Base-by-base conservation (phyloP, 1,139 yeast genomes). In the Magnusiomyces tetraspermus region DNA sequence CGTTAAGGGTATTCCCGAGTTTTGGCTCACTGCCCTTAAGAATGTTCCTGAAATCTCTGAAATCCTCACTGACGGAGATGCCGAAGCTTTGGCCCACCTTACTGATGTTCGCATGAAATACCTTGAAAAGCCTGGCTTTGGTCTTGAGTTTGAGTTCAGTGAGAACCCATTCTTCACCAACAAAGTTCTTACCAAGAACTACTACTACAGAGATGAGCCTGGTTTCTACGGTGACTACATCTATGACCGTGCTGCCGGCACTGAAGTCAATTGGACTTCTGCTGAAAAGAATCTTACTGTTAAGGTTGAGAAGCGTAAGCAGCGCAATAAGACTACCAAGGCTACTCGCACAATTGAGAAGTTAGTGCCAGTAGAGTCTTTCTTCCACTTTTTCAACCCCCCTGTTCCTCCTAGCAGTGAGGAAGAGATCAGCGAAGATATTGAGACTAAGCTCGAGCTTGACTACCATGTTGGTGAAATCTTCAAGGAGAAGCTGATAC, bases 391-490 rank as follows among this genome's bases (percentile, higher is more conserved):
- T 73, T 94, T 92, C 70, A 87, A 81, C 64, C 98, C 98, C 41
- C 98, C 97, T 63, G 78, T 78, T 71, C 80, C 89, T 36, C 78
- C 73, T 11, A 79, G 71, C 13, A 77, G 70, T 15, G 81, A 74
- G 49, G 72, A 67, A 5, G 72, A 70, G 13, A 72, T 67, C 3
- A 84, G 82, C 55, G 87, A 78, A 51, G 92, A 84, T 57, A 75
- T 88, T 62, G 97, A 90, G 68, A 85, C 81, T 54, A 80, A 88
- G 67, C 78, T 92, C 63, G 50, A 47, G 24, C 43, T 47, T n/a
- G 99, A 92, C 72, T 94, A 92, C 73, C 95, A 90, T 67, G 76
- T 90, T 60, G 99, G 98, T 57, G 99, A 92, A 72, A 94, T 89
- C 66, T 82, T 92, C 69, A 92, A 94, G 75, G 97, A 94, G 69